Evolutionary conservation across 1,139 yeast species (phyloP).

Genomic region (Blastobotrys ciferrii): DNA sequence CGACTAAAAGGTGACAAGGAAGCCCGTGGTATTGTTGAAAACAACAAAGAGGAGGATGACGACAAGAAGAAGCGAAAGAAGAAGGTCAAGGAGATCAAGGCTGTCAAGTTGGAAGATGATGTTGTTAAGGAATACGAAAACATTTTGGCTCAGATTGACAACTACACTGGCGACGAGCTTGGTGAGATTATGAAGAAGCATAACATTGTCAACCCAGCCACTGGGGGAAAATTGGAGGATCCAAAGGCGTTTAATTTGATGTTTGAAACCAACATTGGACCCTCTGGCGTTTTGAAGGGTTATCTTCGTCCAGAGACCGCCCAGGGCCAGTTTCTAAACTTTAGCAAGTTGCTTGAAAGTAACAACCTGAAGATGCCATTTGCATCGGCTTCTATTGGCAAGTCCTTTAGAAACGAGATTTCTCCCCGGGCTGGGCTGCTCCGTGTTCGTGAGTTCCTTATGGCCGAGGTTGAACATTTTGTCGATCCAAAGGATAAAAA

Average conservation of each 20-base stretch:
- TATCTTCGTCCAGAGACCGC: slow-evolving; percentile 98
- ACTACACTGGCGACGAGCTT: slow-evolving; percentile 86
- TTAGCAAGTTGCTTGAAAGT: slow-evolving; percentile 86
- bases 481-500: slow-evolving; percentile 88
- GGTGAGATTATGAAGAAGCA: slow-evolving; percentile 82
- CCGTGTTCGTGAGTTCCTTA: slow-evolving; percentile 96
- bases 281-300: slow-evolving; percentile 94
- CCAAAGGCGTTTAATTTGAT: slow-evolving; percentile 96
- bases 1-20: slow-evolving; percentile 95
- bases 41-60: slow-evolving; percentile 62
- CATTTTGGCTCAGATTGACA: slow-evolving; percentile 87
- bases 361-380: slow-evolving; percentile 98
- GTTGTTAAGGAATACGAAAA: slow-evolving; percentile 77
- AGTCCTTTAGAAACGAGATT: slow-evolving; percentile 97
- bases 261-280: slow-evolving; percentile 99
- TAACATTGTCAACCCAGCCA: slow-evolving; percentile 86
- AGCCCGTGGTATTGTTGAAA: slow-evolving; percentile 75
- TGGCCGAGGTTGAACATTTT: slow-evolving; percentile 99
- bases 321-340: slow-evolving; percentile 97
- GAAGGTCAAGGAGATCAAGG: slow-evolving; percentile 95
- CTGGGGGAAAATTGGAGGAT: slow-evolving; percentile 79
- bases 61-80: slow-evolving; percentile 85
- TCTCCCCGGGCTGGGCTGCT: slow-evolving; percentile 97
- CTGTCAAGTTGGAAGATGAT: slow-evolving; percentile 77
- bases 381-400: slow-evolving; percentile 98